Evolutionary conservation across 179 eudicot genomes (phyloP), one percentile per base, ranked within the genome.

Genomic region (Actinidia arguta): DNA sequence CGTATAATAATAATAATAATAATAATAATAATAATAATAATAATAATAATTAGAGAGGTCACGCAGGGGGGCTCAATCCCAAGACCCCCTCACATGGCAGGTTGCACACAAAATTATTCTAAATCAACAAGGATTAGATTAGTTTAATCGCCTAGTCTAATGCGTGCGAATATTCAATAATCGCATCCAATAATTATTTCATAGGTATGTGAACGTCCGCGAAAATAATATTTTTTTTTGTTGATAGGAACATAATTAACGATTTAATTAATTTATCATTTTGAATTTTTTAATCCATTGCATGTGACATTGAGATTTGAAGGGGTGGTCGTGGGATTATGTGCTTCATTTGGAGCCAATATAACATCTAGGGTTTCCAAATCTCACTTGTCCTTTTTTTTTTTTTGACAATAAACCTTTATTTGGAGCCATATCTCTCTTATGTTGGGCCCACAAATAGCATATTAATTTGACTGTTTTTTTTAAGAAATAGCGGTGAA

Each of bases 131-230:
- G 25, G 44, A 27, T 8, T 52, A 74, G 1, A 75, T 86, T 83
- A 61, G 16, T 69, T 24, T 80, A 74, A 86, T 83, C 54, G 42
- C 50, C 71, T 52, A 18, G 84, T 68, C 63, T 22, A 59, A 39
- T 77, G 87, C 87, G 87, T 87, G 89, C 87, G 89, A 87, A 87
- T 87, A 87, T 87, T 87, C 89, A 85, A 84, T 87, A 84, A 84
- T 82, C 82, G 89, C 27, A 80, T 82, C 87, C 85, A 77, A 79
- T 79, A 47, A 76, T 80, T 78, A 71, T 66, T 75, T 75, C 48
- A 25, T 78, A 24, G 39, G 48, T 47, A 22, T 82, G n/a, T 22
- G 66, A 56, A 82, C 74, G 51, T 74, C 82, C 81, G 16, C 73
- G 8, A 48, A 5, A n/a, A n/a, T n/a, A n/a, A n/a, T n/a, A n/a